Conservation (phyloP, 805 yeast species). For the Candida maltosa region DNA sequence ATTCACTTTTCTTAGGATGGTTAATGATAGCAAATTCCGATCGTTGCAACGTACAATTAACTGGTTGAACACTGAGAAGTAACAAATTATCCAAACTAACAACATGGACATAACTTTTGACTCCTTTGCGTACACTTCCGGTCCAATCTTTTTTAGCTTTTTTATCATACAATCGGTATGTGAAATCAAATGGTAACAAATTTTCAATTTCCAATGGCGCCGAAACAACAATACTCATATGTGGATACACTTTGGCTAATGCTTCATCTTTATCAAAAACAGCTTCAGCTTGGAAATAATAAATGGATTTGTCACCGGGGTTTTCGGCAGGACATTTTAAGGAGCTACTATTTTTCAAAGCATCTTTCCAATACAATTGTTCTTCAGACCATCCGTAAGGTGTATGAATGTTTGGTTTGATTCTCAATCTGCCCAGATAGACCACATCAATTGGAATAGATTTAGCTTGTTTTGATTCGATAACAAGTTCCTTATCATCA, state of each 20-base stretch:
- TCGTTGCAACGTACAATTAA: constrained; percentile 55
- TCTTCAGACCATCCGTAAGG: constrained; percentile 68
- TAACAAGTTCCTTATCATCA: constrained; percentile 28
- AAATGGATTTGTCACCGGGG: constrained; percentile 40
- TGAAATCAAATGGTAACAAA: constrained; percentile 76
- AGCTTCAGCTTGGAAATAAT: constrained; percentile 73
- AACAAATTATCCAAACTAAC: constrained; percentile 71
- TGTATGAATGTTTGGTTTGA: constrained; percentile 60
- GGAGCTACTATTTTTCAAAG: constrained; percentile 43
- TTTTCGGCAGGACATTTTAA: constrained; percentile 55
- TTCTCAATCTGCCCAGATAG: constrained; percentile 50
- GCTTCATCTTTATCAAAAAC: constrained; percentile 64
- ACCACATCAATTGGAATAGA: constrained; percentile 76
- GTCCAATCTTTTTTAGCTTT: constrained; percentile 65
- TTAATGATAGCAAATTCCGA: constrained; percentile 78
- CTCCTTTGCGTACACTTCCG: constrained; percentile 60
- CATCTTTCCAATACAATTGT: constrained; percentile 60
- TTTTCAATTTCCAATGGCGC: constrained; percentile 88
- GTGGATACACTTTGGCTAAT: constrained; percentile 75
- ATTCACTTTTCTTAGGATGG: constrained; percentile 49
- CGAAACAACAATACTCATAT: constrained; percentile 68
- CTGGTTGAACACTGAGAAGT: constrained; percentile 65
- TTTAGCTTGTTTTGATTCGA: constrained; percentile 55
- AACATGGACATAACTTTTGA: constrained; percentile 71
- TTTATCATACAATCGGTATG: constrained; percentile 75